These are phyloP conservation scores for Pseudonitzschia pungens DNA, from an alignment of 108 stramenopile genomes.

Conservation along the genomic window DNA sequence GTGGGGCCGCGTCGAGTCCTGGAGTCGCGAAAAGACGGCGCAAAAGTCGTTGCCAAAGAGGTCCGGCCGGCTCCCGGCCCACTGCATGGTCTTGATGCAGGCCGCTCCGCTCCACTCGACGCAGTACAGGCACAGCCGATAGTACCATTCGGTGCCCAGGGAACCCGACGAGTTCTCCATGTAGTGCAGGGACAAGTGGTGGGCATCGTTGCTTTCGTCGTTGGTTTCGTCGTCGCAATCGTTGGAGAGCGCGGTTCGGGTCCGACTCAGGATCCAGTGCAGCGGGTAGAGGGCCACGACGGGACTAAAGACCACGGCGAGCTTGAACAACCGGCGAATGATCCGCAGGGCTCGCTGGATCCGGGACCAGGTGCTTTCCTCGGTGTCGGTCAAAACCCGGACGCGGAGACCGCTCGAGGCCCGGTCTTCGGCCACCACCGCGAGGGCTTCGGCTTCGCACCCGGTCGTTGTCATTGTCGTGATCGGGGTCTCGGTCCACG, in stretches of 20 bases:
- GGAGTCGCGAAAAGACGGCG: slow-evolving; percentile 53
- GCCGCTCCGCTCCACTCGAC: slow-evolving; percentile 59
- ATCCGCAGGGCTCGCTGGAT: slow-evolving; percentile 23
- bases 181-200: slow-evolving; percentile 23
- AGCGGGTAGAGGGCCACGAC: slow-evolving; percentile 51
- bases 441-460: too few species aligned
- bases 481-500: too few species aligned
- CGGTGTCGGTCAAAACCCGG: too few species aligned
- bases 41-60: slow-evolving; percentile 64
- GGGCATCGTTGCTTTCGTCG: slow-evolving; percentile 33
- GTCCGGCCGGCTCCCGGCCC: slow-evolving; percentile 70
- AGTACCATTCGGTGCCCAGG: slow-evolving; percentile 33
- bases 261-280: slow-evolving; percentile 4
- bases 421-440: too few species aligned
- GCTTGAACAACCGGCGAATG: slow-evolving; percentile 31
- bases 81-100: slow-evolving; percentile 64
- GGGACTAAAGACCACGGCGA: slow-evolving; percentile 46
- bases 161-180: background rate
- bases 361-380: background rate
- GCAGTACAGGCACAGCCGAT: slow-evolving; percentile 35
- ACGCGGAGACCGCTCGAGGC: too few species aligned
- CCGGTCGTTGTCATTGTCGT: too few species aligned
- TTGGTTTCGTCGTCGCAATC: slow-evolving; percentile 1
- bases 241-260: background rate
- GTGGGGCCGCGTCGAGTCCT: slow-evolving; percentile 66